Percentiles rank a stretch among this genome's conserved stretches.
phyloP scores from a whole-genome alignment of 441 rosid genomes.

The Adansonia rubrostipa region DNA sequence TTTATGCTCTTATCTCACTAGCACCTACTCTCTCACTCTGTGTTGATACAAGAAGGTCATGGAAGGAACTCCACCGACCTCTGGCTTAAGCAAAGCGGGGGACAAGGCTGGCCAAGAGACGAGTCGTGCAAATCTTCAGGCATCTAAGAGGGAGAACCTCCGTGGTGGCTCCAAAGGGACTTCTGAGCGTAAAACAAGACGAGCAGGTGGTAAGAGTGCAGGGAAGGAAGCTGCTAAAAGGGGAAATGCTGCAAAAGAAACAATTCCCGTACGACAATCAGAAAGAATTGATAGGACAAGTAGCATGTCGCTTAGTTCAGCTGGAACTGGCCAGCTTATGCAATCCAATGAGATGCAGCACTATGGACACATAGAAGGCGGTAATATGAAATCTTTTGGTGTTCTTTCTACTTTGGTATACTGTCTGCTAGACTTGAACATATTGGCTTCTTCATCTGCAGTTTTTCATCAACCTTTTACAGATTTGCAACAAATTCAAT shows the following conservation, averaged over 20 bases:
- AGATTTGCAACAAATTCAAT: slow-evolving; percentile 96
- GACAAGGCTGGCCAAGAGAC: slow-evolving; percentile 45
- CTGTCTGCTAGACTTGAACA: slow-evolving; percentile 74
- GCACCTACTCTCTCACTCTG: slow-evolving; percentile 35
- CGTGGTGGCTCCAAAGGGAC: slow-evolving; percentile 54
- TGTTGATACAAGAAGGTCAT: slow-evolving; percentile 45
- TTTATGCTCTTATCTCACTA: slow-evolving; percentile 11
- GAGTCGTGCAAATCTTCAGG: slow-evolving; percentile 49
- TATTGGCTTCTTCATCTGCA: slow-evolving; percentile 57
- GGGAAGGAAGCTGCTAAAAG: slow-evolving; percentile 68
- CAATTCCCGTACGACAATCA: slow-evolving; percentile 43
- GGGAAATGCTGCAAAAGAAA: slow-evolving; percentile 53
- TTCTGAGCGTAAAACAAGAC: slow-evolving; percentile 79
- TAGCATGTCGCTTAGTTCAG: slow-evolving; percentile 46
- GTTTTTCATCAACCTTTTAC: slow-evolving; percentile 91
- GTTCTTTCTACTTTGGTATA: slow-evolving; percentile 53
- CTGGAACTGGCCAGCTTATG: slow-evolving; percentile 41
- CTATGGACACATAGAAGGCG: slow-evolving; percentile 50
- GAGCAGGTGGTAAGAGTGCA: slow-evolving; percentile 59
- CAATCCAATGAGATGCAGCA: slow-evolving; percentile 66
- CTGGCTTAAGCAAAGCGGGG: slow-evolving; percentile 50
- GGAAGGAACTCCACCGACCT: slow-evolving; percentile 60
- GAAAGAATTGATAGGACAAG: slow-evolving; percentile 58
- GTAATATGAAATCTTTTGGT: slow-evolving; percentile 55
- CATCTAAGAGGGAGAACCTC: slow-evolving; percentile 39